These are phyloP conservation scores for Trypanosoma caninum DNA, from an alignment of 208 protist genomes.

Conservation along the genomic window DNA sequence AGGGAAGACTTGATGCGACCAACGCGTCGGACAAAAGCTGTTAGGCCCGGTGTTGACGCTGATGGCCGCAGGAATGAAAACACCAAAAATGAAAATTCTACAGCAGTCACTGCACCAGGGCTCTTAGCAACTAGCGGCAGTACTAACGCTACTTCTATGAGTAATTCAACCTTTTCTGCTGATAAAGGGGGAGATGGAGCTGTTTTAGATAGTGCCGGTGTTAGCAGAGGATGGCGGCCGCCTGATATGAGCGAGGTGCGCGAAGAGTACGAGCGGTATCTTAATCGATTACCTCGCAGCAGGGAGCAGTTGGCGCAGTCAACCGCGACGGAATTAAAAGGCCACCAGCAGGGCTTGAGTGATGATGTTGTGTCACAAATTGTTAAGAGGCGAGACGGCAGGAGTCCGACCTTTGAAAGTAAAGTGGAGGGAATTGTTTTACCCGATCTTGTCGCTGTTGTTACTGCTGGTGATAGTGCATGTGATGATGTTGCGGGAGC, in stretches of 20 bases:
- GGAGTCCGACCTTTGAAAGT: no score
- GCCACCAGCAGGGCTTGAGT: no score
- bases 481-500: neutral
- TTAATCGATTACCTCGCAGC: neutral
- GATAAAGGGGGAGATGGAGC: neutral
- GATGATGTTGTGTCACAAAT: no score
- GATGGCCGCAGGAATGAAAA: neutral
- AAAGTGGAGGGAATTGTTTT: no score
- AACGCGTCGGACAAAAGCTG: neutral
- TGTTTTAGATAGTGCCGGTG: neutral
- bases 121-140: no score
- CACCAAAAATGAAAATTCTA: neutral
- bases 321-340: no score
- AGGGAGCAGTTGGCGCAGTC: no score
- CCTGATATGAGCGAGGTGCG: constrained; percentile 23
- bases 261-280: constrained; percentile 33
- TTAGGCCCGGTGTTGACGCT: neutral
- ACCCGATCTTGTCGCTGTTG: no score
- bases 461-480: neutral
- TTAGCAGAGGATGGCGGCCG: neutral
- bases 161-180: no score
- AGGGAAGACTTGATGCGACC: constrained; percentile 46
- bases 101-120: no score
- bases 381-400: no score
- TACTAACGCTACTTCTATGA: no score